Percentiles rank a stretch among this genome's conserved stretches.
phyloP scores from a whole-genome alignment of 805 yeast genomes.

The Metschnikowia continentalis region DNA sequence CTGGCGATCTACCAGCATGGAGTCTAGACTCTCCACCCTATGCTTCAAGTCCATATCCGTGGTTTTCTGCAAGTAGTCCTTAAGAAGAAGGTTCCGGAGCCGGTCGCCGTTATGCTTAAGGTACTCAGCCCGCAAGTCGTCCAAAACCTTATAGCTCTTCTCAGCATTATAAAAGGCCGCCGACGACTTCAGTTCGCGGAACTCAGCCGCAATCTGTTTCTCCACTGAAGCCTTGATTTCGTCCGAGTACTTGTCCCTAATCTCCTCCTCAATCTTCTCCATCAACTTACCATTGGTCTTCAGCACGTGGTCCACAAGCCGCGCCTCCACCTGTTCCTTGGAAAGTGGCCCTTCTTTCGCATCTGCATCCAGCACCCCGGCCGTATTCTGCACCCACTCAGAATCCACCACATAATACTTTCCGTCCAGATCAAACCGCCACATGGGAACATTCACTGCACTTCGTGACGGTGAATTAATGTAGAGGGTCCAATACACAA shows the following conservation, averaged over 20 bases:
- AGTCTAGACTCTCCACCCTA: slow-evolving; percentile 4
- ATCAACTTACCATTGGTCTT: background rate
- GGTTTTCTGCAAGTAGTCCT: slow-evolving; percentile 6
- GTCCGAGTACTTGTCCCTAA: slow-evolving; percentile 2
- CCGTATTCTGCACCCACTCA: slow-evolving; percentile 3
- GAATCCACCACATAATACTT: slow-evolving; percentile 11
- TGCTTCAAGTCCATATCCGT: slow-evolving; percentile 6
- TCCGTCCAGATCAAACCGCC: slow-evolving; percentile 3
- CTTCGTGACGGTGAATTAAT: background rate
- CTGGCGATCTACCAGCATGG: slow-evolving; percentile 7
- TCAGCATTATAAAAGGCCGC: background rate
- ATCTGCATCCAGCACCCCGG: too few relatives aligned
- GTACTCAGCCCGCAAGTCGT: slow-evolving; percentile 9
- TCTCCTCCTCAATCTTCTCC: slow-evolving; percentile 3
- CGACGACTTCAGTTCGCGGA: background rate
- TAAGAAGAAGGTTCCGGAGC: slow-evolving; percentile 8
- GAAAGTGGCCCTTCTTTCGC: background rate
- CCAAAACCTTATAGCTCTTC: slow-evolving; percentile 5
- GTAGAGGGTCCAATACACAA: background rate
- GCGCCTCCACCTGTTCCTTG: slow-evolving; percentile 2
- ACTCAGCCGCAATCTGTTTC: background rate
- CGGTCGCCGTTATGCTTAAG: slow-evolving; percentile 5
- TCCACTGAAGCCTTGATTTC: background rate
- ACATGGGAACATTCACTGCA: background rate
- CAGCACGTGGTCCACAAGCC: slow-evolving; percentile 1